These are phyloP conservation scores for Kickxella alabastrina DNA, from an alignment of 192 early-diverging fungal genomes.

Conservation along the genomic window DNA sequence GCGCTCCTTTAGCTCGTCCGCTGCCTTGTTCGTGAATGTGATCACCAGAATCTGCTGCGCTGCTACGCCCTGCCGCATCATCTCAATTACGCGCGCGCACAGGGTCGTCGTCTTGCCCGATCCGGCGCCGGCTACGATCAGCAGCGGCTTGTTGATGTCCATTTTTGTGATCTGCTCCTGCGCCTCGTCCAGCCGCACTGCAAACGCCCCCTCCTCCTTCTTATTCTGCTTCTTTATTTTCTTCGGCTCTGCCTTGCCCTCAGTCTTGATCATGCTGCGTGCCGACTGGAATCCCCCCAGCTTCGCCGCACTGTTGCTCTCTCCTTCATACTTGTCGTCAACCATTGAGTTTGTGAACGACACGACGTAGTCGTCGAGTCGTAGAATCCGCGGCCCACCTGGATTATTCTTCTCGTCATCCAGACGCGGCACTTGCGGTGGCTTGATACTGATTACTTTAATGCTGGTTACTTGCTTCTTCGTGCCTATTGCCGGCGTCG, in stretches of 20 bases:
- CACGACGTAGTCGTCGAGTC: constrained; percentile 34
- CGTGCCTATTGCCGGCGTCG: background rate
- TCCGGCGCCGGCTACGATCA: constrained; percentile 47
- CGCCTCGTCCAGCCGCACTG: constrained; percentile 18
- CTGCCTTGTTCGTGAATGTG: constrained; percentile 54
- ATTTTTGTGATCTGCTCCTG: constrained; percentile 36
- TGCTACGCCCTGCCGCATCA: constrained; percentile 29
- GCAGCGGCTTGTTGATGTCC: constrained; percentile 34
- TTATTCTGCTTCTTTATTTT: background rate
- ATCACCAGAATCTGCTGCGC: constrained; percentile 32
- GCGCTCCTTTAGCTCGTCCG: constrained; percentile 36
- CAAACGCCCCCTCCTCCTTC: background rate
- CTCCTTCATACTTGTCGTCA: background rate
- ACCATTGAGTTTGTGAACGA: constrained; percentile 23
- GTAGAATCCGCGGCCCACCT: constrained; percentile 11
- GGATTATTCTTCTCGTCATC: background rate
- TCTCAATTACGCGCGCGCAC: constrained; percentile 45
- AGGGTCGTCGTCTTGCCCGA: constrained; percentile 49
- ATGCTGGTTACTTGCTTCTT: too few species aligned
- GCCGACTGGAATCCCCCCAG: constrained; percentile 3
- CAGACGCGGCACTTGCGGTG: too few species aligned
- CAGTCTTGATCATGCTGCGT: background rate
- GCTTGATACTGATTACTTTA: too few species aligned
- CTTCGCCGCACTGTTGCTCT: background rate
- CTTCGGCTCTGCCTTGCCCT: background rate